phyloP scores from a whole-genome alignment of 208 protist species.

The Blastocrithidia nonstop region DNA sequence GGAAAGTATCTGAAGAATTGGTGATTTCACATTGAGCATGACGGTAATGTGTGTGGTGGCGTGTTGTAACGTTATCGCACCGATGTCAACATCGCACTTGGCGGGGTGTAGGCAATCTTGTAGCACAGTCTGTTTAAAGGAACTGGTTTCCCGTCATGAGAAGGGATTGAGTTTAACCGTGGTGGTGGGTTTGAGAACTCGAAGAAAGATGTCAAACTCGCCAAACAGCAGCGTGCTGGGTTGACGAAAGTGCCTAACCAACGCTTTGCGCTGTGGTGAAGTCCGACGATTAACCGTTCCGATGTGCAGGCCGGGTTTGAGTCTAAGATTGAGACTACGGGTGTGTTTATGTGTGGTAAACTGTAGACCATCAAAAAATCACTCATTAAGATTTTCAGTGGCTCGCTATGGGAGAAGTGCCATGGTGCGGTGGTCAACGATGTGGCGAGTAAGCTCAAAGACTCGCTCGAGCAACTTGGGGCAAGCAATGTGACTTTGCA shows the following conservation, averaged over 20 bases:
- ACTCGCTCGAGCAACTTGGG: slow-evolving; percentile 98
- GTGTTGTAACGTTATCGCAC: slow-evolving; percentile 99
- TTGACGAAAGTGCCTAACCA: slow-evolving; percentile 99
- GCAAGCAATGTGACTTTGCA: slow-evolving; percentile 96
- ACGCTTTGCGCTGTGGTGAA: slow-evolving; percentile 99
- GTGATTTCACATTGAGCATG: slow-evolving; percentile 99
- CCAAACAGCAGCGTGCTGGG: slow-evolving; percentile 99
- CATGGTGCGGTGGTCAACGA: slow-evolving; percentile 99
- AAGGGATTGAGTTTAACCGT: slow-evolving; percentile 99
- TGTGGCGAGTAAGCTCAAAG: slow-evolving; percentile 93
- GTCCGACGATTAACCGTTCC: slow-evolving; percentile 99
- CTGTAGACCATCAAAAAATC: slow-evolving; percentile 99
- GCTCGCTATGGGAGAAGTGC: slow-evolving; percentile 99
- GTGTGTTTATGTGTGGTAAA: slow-evolving; percentile 99
- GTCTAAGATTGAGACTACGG: slow-evolving; percentile 99
- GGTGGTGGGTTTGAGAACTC: slow-evolving; percentile 97
- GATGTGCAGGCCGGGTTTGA: slow-evolving; percentile 99
- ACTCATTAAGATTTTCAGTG: slow-evolving; percentile 99
- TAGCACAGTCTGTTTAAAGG: slow-evolving; percentile 99
- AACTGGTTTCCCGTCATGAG: slow-evolving; percentile 99
- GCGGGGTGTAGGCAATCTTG: slow-evolving; percentile 99
- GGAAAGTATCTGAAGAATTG: slow-evolving; percentile 98
- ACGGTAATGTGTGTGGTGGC: slow-evolving; percentile 99
- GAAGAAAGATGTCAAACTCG: slow-evolving; percentile 99
- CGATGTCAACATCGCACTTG: slow-evolving; percentile 99